Percentiles rank a stretch among this genome's conserved stretches.
Evolutionary conservation across 1,139 yeast species (phyloP).

Genomic region (Blastobotrys raffinosifermentans): DNA sequence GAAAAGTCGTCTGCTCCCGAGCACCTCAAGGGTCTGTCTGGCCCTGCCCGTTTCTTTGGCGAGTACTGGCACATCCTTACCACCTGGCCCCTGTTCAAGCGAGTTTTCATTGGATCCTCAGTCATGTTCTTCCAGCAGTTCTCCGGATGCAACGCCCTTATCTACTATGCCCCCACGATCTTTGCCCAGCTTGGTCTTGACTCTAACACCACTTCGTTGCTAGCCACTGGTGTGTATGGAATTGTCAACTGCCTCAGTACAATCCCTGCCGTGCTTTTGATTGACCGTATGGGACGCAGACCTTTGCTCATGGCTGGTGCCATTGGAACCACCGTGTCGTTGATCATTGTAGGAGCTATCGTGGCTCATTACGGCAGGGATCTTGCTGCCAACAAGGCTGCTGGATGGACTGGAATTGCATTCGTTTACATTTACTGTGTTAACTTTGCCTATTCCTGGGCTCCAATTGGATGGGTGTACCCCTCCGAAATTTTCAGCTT

Average conservation of each 20-base stretch:
- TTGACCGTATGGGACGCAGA: conserved; percentile 64
- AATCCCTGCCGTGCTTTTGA: conserved; percentile 39
- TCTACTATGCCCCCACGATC: conserved; percentile 64
- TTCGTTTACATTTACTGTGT: conserved; percentile 65
- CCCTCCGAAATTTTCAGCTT: conserved; percentile 66
- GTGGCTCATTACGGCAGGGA: conserved; percentile 15
- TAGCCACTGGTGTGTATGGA: conserved; percentile 24
- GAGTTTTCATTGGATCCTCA: conserved; percentile 12
- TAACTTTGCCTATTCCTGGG: conserved; percentile 72
- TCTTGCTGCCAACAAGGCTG: conserved; percentile 12
- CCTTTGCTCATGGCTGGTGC: conserved; percentile 43
- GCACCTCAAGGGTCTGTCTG: conserved; percentile 1
- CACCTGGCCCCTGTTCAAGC: conserved; percentile 6
- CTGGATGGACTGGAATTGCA: conserved; percentile 57
- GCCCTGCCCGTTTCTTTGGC: conserved; percentile 1
- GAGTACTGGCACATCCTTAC: conserved; percentile 6
- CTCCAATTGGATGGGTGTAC: conserved; percentile 72
- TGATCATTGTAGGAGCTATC: conserved; percentile 14
- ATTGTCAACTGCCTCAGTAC: conserved; percentile 19
- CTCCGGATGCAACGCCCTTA: conserved; percentile 64
- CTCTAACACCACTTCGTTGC: conserved; percentile 35
- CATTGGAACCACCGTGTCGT: conserved; percentile 21
- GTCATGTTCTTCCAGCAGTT: conserved; percentile 57
- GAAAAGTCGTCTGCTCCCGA: conserved; percentile 3
- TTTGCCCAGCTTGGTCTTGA: conserved; percentile 43